Evolutionary conservation across 1,139 yeast genomes (phyloP).

Genomic region (Geotrichum bryndzae): DNA sequence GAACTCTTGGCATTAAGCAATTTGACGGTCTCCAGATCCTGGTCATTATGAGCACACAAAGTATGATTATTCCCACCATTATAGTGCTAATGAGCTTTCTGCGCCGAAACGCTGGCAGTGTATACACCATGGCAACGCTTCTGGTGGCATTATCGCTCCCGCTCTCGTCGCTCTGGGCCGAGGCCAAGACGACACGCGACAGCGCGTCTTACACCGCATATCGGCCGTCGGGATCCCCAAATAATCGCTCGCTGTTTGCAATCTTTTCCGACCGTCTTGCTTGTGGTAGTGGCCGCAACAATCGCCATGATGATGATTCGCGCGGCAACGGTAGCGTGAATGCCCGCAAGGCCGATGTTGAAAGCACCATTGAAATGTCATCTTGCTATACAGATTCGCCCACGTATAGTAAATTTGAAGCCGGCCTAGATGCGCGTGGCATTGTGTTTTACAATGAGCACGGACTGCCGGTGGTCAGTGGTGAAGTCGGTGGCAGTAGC

Average conservation of each 20-base stretch:
- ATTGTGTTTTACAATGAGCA: not conserved
- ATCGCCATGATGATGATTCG: no score
- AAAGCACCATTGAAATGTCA: not conserved
- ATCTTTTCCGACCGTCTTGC: not conserved
- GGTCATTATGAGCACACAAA: conserved; percentile 75
- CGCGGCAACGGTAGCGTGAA: not conserved
- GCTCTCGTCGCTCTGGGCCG: conserved; percentile 82
- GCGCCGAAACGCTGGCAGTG: conserved; percentile 27
- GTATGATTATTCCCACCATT: conserved; percentile 71
- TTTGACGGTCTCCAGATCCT: conserved; percentile 77
- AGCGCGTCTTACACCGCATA: not conserved
- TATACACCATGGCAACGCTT: conserved; percentile 41
- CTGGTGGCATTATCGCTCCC: conserved; percentile 66
- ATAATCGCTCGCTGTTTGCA: not conserved
- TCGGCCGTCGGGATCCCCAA: not conserved
- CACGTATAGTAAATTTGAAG: not conserved
- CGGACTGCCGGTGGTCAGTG: not conserved
- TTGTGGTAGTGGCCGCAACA: not conserved
- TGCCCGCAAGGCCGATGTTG: not conserved
- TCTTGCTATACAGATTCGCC: not conserved
- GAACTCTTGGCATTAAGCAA: conserved; percentile 70
- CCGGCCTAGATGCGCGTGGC: not conserved
- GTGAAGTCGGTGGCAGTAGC: not conserved
- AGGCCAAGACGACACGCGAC: conserved; percentile 3
- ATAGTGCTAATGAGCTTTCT: conserved; percentile 33